Percentiles rank a stretch among this genome's conserved stretches.
Evolutionary conservation across 2,329 filamentous ascomycete species (phyloP).

Genomic region (Pseudogymnoascus sp.): DNA sequence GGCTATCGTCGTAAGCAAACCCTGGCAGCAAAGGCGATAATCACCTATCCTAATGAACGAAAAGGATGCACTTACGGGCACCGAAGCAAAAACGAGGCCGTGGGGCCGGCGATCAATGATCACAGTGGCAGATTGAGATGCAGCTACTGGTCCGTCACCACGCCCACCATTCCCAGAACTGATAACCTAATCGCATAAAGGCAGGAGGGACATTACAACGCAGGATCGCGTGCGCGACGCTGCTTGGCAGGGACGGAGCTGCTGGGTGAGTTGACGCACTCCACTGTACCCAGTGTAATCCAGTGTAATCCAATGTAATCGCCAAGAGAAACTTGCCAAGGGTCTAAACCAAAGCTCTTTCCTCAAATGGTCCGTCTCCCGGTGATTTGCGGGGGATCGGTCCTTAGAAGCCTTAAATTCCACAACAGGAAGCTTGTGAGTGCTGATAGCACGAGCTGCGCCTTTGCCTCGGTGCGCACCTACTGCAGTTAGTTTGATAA

Average conservation of each 20-base stretch:
- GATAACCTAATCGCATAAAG: constrained; percentile 10
- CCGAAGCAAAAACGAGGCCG: background rate
- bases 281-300: too few relatives aligned
- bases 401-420: background rate
- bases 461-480: background rate
- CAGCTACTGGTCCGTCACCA: background rate
- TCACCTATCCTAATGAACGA: background rate
- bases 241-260: background rate
- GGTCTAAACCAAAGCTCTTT: background rate
- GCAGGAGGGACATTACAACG: background rate
- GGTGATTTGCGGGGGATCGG: background rate
- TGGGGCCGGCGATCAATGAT: background rate
- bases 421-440: constrained; percentile 8
- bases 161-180: background rate
- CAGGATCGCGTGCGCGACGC: background rate
- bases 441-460: background rate
- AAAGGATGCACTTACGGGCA: background rate
- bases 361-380: background rate
- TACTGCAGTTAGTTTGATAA: background rate
- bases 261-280: background rate
- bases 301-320: background rate
- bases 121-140: background rate
- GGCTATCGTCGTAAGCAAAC: background rate
- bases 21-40: background rate
- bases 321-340: background rate